Evolutionary conservation across 139 green algal genomes (phyloP), one percentile per base, ranked within the genome.

Genomic region (Raphidocelis subcapitata): DNA sequence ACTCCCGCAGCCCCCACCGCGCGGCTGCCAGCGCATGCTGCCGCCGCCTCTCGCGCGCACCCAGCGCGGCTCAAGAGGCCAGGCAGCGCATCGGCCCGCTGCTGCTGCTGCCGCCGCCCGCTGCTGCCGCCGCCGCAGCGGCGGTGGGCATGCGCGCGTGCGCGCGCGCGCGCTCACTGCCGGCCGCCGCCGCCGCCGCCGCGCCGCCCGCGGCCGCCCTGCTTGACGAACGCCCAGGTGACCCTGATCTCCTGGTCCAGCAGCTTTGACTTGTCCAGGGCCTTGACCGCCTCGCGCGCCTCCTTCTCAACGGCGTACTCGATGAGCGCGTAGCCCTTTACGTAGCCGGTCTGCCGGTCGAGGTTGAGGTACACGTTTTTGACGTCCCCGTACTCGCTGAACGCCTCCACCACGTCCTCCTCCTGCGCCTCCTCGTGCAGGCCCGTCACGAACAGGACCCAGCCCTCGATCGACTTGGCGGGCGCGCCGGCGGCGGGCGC

Each of bases 291-390:
- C 5, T 81, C 72, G 73, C 94, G 68, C 14, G 94, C 95, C 80
- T 99, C 92, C 65, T 86, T 67, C 68, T 90, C 85, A 3, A 51
- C 83, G 46, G 86, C 89, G 70, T 98, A 99, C 86, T 99, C 95
- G 0, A 99, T 82, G 16, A 99, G 71, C 1, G 94, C 94, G 83
- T 99, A 99, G 56, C 95, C 95, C 74, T 94, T 94, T 3, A 96
- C 92, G 65, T 92, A 97, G 15, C 94, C 94, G 14, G 94, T 99
- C 63, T 96, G 81, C 20, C 95, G 81, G 72, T 99, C 95, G 46
- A 99, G 79, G 69, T 99, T 99, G 54, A 99, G 78, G 83, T 98
- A 94, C 35, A 98, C 89, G 82, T 97, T 97, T 69, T 94, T 97
- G 33, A 99, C 80, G 28, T 98, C 90, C 0, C 95, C 95, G 77